A percentile compares a stretch with the other conserved stretches of the same genome.
phyloP scores from a whole-genome alignment of 345 rosid species.

The Populus nigra region DNA sequence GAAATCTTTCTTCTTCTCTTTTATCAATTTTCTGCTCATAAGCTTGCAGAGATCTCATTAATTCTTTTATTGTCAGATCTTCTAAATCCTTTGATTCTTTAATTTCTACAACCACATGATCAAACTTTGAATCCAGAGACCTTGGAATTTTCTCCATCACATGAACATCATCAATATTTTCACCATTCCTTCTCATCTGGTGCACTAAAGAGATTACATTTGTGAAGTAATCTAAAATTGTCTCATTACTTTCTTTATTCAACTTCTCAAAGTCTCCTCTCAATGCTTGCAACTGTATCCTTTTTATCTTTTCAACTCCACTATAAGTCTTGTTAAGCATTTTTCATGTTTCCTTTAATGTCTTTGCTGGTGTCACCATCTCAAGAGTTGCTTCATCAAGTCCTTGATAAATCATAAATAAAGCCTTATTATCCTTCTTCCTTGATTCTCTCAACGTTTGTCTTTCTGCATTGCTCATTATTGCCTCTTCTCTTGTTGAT shows the following conservation, averaged over 20 bases:
- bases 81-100: background rate
- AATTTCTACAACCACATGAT: background rate
- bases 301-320: background rate
- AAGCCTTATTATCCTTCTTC: background rate
- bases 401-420: too few relatives aligned
- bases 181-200: background rate
- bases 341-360: background rate
- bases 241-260: background rate
- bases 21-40: too few relatives aligned
- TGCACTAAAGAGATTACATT: background rate
- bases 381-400: too few relatives aligned
- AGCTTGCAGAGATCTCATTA: background rate
- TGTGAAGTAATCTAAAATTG: background rate
- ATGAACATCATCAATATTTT: background rate
- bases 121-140: background rate
- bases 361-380: background rate
- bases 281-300: background rate
- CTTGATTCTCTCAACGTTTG: background rate
- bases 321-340: background rate
- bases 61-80: background rate
- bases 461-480: background rate
- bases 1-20: too few relatives aligned
- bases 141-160: background rate
- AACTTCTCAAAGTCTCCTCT: background rate
- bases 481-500: background rate